A percentile compares a stretch with the other conserved stretches of the same genome.
Conservation (phyloP, 169 alveolate species). For the Ichthyophthirius multifiliis region DNA sequence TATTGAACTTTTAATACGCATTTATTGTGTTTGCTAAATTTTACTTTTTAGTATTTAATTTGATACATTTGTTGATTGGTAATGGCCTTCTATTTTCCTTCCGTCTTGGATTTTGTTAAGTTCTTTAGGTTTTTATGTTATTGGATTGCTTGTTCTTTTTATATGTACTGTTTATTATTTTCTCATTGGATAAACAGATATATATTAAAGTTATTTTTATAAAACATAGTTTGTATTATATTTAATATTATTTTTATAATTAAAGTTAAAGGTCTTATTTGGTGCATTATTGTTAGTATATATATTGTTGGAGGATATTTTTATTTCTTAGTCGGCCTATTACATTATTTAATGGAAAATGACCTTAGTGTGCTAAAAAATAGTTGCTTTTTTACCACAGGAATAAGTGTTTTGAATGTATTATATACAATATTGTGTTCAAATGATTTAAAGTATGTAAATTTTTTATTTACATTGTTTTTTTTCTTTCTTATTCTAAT, state of each 20-base stretch:
- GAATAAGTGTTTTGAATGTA: not conserved
- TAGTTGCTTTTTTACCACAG: too few relatives aligned
- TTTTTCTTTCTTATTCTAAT: not conserved
- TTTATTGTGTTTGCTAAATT: not conserved
- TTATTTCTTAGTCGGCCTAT: not conserved
- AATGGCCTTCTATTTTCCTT: not conserved
- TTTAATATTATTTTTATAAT: not conserved
- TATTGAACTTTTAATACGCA: not conserved
- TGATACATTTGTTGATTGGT: not conserved
- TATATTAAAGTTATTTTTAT: not conserved
- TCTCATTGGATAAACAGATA: not conserved
- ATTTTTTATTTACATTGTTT: not conserved
- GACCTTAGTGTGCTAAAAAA: too few relatives aligned
- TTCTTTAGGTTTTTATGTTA: not conserved
- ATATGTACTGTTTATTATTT: not conserved
- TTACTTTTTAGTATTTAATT: not conserved
- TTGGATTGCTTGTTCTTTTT: not conserved
- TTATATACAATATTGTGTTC: not conserved
- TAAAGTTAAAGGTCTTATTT: not conserved
- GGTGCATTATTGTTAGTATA: not conserved
- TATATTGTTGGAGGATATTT: not conserved
- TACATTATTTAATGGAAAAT: too few relatives aligned
- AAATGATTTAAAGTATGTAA: not conserved
- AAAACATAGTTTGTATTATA: not conserved
- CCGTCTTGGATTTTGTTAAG: not conserved